These are phyloP conservation scores for Grifola frondosa DNA, from an alignment of 1,284 basidiomycete genomes.

Conservation along the genomic window DNA sequence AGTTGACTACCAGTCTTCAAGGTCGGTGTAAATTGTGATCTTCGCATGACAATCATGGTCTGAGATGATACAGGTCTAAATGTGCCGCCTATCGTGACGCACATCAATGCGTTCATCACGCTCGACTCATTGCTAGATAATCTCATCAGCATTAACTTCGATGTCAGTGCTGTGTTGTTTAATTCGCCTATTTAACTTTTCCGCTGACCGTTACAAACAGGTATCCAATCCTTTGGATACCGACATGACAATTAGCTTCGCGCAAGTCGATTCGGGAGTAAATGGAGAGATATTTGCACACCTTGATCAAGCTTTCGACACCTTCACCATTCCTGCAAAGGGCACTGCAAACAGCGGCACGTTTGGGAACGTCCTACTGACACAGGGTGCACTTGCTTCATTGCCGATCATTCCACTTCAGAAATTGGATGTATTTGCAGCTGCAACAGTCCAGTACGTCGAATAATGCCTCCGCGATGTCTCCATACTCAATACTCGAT, in stretches of 20 bases:
- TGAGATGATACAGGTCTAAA: conserved; percentile 44
- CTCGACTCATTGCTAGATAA: conserved; percentile 49
- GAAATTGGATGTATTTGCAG: conserved; percentile 51
- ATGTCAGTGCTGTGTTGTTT: conserved; percentile 37
- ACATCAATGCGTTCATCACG: conserved; percentile 50
- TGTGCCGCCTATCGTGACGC: conserved; percentile 40
- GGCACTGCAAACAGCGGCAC: conserved; percentile 56
- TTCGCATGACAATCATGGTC: neutral
- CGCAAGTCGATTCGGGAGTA: conserved; percentile 55
- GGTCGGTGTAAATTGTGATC: conserved; percentile 8
- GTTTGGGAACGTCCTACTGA: conserved; percentile 55
- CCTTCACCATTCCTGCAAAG: conserved; percentile 56
- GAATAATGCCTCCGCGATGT: too few species aligned
- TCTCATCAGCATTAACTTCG: conserved; percentile 53
- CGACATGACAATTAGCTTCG: conserved; percentile 52
- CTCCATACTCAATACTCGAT: neutral
- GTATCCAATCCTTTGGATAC: conserved; percentile 55
- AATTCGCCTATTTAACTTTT: too few species aligned
- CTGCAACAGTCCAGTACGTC: conserved; percentile 41
- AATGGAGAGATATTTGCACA: conserved; percentile 54
- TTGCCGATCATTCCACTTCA: conserved; percentile 55
- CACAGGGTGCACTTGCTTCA: conserved; percentile 53
- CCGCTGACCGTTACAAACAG: too few species aligned
- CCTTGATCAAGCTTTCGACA: conserved; percentile 53
- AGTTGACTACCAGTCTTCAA: conserved; percentile 47